A percentile compares a stretch with the other conserved stretches of the same genome.
Evolutionary conservation across 441 rosid species (phyloP).

Genomic region (Populus hybrid): DNA sequence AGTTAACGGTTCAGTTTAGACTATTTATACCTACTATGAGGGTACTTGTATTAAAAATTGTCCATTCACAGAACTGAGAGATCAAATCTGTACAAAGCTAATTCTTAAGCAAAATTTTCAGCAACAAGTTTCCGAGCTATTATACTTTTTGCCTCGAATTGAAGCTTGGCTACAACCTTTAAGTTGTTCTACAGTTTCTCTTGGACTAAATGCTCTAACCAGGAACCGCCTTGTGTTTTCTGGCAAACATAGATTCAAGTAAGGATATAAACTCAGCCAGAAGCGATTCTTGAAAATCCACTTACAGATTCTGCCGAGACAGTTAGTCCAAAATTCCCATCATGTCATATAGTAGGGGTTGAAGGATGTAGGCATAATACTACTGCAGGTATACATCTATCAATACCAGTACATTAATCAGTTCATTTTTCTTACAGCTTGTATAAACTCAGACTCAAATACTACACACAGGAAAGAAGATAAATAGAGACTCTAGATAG

Average conservation of each 20-base stretch:
- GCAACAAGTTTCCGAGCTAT: background rate
- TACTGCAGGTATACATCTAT: constrained; percentile 15
- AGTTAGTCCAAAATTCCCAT: constrained; percentile 8
- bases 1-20: background rate
- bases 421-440: constrained; percentile 12
- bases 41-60: background rate
- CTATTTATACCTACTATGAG: background rate
- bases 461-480: constrained; percentile 2
- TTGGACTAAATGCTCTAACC: background rate
- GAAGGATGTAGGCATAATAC: constrained; percentile 8
- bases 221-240: background rate
- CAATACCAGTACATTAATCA: constrained; percentile 19
- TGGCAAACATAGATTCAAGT: background rate
- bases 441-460: constrained; percentile 1
- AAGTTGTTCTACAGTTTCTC: background rate
- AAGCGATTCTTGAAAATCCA: background rate
- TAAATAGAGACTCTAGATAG: background rate
- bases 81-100: background rate
- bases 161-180: background rate
- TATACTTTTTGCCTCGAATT: background rate
- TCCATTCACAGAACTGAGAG: background rate
- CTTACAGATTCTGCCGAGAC: constrained; percentile 5
- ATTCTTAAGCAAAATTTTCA: background rate
- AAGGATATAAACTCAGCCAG: background rate
- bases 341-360: constrained; percentile 10